These are phyloP conservation scores for Leersia perrieri DNA, from an alignment of 176 grass and related monocot species.

Conservation along the genomic window DNA sequence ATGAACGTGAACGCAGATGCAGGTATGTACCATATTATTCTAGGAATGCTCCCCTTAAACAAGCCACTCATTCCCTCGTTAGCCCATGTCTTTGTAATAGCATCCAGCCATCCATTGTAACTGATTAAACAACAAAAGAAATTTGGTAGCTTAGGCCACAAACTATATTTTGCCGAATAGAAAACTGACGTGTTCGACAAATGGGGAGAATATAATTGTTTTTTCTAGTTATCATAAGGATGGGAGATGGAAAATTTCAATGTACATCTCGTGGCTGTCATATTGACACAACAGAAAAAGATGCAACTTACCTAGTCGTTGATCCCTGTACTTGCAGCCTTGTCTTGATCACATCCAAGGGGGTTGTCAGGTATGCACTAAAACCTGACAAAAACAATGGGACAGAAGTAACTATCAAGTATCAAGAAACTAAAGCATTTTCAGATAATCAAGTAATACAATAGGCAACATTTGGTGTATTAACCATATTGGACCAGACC, in stretches of 20 bases:
- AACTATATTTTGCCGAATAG: neutral
- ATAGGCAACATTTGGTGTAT: neutral
- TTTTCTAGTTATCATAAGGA: neutral
- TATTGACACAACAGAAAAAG: neutral
- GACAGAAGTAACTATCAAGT: slow-evolving; percentile 7
- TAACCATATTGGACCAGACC: slow-evolving; percentile 18
- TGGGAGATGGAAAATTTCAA: neutral
- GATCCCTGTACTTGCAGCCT: slow-evolving; percentile 95
- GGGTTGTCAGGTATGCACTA: slow-evolving; percentile 84
- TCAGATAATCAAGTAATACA: neutral
- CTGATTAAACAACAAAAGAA: slow-evolving; percentile 39
- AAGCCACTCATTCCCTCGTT: slow-evolving; percentile 71
- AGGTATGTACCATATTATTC: slow-evolving; percentile 89
- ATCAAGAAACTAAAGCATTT: slow-evolving; percentile 6
- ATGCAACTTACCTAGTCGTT: slow-evolving; percentile 47
- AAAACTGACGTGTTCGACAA: neutral
- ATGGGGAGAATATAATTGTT: neutral
- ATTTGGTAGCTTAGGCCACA: neutral
- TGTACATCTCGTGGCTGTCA: neutral
- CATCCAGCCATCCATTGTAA: slow-evolving; percentile 85
- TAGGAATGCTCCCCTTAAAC: slow-evolving; percentile 84
- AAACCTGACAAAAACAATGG: slow-evolving; percentile 51
- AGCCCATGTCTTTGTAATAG: slow-evolving; percentile 72
- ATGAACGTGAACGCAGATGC: slow-evolving; percentile 96
- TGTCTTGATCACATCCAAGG: slow-evolving; percentile 90